A percentile compares a stretch with the other conserved stretches of the same genome.
Conservation (phyloP, 2,329 filamentous ascomycete species). For the Penicillium verrucosum region DNA sequence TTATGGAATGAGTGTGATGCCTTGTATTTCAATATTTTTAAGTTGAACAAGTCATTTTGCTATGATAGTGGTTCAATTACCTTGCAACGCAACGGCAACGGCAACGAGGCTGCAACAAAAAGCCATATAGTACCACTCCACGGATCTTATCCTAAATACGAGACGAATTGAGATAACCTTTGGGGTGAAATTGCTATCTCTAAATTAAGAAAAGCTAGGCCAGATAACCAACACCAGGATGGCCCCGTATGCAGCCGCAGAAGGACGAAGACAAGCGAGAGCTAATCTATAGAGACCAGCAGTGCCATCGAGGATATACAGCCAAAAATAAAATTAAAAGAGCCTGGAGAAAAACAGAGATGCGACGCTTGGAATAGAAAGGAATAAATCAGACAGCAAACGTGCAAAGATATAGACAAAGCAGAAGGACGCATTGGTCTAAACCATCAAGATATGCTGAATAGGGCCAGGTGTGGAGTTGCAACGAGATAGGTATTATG, state of each 20-base stretch:
- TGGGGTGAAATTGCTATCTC: constrained; percentile 15
- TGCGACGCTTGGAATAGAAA: not conserved
- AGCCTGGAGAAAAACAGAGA: not conserved
- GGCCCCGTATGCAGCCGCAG: constrained; percentile 13
- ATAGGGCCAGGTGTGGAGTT: constrained; percentile 8
- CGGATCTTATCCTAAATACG: not conserved
- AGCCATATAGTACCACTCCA: not conserved
- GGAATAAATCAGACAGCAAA: not conserved
- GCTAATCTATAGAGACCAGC: constrained; percentile 2
- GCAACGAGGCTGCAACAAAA: not conserved
- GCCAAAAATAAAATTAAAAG: not conserved
- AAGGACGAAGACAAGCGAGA: constrained; percentile 3
- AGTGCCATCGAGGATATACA: constrained; percentile 4
- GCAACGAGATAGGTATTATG: constrained; percentile 22
- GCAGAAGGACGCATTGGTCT: not conserved
- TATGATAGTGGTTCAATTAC: not conserved
- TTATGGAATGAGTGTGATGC: not conserved
- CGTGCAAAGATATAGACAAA: constrained; percentile 15
- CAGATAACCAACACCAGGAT: constrained; percentile 5
- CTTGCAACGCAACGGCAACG: not conserved
- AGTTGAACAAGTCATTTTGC: not conserved
- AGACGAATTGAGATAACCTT: not conserved
- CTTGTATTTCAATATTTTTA: not conserved
- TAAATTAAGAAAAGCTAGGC: constrained; percentile 11
- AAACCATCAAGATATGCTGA: constrained; percentile 18